phyloP scores from a whole-genome alignment of 2,329 filamentous ascomycete species.

The Acarospora socialis region DNA sequence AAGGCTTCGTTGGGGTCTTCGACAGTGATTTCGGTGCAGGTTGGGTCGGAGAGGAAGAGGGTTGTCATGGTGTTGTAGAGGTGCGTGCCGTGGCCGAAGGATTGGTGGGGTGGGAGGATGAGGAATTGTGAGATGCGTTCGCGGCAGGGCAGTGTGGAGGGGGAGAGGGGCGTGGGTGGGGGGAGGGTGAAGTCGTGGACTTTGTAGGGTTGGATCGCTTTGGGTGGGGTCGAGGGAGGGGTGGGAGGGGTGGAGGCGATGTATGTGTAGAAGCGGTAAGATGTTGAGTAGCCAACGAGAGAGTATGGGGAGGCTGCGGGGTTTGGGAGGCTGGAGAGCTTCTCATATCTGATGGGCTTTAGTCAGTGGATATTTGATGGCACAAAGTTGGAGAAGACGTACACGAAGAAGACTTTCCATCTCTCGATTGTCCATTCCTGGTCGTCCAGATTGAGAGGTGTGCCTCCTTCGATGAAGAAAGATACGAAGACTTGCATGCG shows the following conservation, averaged over 20 bases:
- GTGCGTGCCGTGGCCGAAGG: conserved; percentile 59
- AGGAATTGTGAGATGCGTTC: conserved; percentile 87
- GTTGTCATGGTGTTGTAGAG: conserved; percentile 72
- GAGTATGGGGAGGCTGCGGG: conserved; percentile 49
- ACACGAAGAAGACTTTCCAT: conserved; percentile 88
- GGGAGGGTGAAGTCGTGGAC: conserved; percentile 30
- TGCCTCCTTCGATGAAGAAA: conserved; percentile 89
- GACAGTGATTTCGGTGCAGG: conserved; percentile 72
- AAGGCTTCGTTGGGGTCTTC: conserved; percentile 75
- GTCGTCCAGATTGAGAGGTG: conserved; percentile 54
- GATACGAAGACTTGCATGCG: conserved; percentile 73
- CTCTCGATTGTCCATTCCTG: conserved; percentile 60
- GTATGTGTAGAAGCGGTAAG: conserved; percentile 50
- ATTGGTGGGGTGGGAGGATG: conserved; percentile 76
- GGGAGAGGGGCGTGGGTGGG: conserved; percentile 27
- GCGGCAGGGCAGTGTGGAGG: conserved; percentile 55
- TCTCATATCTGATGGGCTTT: conserved; percentile 37
- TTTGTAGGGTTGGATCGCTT: too few relatives aligned
- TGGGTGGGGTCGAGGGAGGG: conserved; percentile 26
- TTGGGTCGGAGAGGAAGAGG: conserved; percentile 49
- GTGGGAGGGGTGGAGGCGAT: conserved; percentile 27
- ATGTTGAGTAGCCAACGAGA: conserved; percentile 79
- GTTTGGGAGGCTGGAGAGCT: conserved; percentile 26
- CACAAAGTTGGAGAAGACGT: conserved; percentile 21
- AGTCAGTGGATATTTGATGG: conserved; percentile 13